Conservation (phyloP, 2,329 filamentous ascomycete genomes). For the Colletotrichum sp. region DNA sequence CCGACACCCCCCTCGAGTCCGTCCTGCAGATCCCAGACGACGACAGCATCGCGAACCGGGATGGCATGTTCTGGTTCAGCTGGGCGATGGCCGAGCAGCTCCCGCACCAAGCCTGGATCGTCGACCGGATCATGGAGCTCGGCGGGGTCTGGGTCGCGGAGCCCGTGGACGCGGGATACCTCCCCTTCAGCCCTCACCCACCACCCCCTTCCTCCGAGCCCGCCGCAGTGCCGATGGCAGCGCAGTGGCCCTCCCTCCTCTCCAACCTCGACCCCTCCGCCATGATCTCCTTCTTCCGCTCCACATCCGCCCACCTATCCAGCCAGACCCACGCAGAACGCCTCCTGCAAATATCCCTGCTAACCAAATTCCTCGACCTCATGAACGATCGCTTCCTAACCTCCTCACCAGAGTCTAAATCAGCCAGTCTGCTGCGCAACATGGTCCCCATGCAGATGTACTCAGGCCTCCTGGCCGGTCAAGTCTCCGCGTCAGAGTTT, state of each 20-base stretch:
- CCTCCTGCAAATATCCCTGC: neutral
- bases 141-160: neutral
- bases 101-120: neutral
- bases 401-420: neutral
- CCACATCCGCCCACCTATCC: neutral
- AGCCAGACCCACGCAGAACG: neutral
- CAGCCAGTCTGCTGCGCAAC: neutral
- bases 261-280: neutral
- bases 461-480: neutral
- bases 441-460: neutral
- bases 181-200: neutral
- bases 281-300: neutral
- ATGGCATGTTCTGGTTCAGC: neutral
- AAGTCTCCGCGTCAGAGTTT: neutral
- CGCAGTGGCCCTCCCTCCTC: neutral
- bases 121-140: neutral
- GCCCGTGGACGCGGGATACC: neutral
- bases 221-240: neutral
- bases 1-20: neutral
- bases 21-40: neutral
- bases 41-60: accelerated
- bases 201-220: neutral
- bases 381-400: neutral
- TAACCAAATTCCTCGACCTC: neutral
- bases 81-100: neutral